Percentiles rank a stretch among this genome's conserved stretches.
Evolutionary conservation across 805 yeast genomes (phyloP).

Genomic region (Metschnikowia hibisci): DNA sequence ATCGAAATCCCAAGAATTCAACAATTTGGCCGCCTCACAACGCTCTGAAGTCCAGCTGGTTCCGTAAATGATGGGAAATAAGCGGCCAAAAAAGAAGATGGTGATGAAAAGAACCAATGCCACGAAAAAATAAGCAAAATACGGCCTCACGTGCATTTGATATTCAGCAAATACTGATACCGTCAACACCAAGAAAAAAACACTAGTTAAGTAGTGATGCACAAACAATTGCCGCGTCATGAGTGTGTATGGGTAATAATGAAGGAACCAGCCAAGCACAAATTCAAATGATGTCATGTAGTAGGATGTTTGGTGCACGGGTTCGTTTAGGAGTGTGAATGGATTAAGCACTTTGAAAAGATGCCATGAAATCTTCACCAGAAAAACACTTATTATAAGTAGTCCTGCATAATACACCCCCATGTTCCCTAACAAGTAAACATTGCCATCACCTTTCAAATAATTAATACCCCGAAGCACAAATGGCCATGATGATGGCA

Average conservation of each 20-base stretch:
- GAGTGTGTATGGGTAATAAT: conserved; percentile 53
- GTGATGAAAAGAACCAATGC: conserved; percentile 17
- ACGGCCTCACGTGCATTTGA: conserved; percentile 25
- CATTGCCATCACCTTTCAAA: conserved; percentile 42
- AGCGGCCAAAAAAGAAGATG: conserved; percentile 23
- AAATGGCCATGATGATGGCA: conserved; percentile 54
- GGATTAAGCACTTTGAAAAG: conserved; percentile 30
- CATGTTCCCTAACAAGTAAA: conserved; percentile 65
- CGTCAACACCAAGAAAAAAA: conserved; percentile 46
- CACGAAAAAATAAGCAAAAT: conserved; percentile 25
- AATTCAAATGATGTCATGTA: conserved; percentile 31
- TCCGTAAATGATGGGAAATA: conserved; percentile 47
- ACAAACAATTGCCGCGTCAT: conserved; percentile 38
- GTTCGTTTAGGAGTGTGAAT: conserved; percentile 19
- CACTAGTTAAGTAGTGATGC: conserved; percentile 48
- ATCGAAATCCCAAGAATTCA: conserved; percentile 42
- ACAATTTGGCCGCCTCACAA: conserved; percentile 37
- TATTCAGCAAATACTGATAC: conserved; percentile 44
- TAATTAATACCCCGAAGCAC: conserved; percentile 56
- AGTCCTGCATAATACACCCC: conserved; percentile 50
- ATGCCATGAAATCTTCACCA: conserved; percentile 18
- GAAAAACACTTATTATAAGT: conserved; percentile 27
- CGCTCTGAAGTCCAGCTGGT: conserved; percentile 38
- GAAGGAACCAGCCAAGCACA: conserved; percentile 54
- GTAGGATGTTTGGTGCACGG: conserved; percentile 12